Conservation (phyloP, 2,329 filamentous ascomycete genomes). For the Alternaria hordeiaustralica region DNA sequence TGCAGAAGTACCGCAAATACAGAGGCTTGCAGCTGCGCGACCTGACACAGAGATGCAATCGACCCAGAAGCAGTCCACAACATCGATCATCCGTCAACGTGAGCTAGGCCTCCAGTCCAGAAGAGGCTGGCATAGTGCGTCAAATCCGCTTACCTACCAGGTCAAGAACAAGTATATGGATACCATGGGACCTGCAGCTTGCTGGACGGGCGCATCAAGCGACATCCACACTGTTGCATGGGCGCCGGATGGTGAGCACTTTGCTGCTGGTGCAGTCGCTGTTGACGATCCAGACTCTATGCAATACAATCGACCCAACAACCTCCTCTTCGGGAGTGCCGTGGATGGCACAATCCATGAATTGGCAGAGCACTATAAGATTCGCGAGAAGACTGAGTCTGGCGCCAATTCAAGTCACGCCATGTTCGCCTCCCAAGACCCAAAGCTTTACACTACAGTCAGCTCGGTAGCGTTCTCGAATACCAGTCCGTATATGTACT, state of each 20-base stretch:
- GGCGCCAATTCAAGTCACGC: constrained; percentile 53
- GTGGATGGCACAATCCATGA: constrained; percentile 55
- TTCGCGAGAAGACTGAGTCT: constrained; percentile 48
- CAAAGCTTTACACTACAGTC: constrained; percentile 63
- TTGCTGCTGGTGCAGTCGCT: constrained; percentile 64
- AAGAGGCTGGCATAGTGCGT: constrained; percentile 35
- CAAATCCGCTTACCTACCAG: constrained; percentile 29
- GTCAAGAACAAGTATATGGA: constrained; percentile 43
- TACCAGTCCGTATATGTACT: constrained; percentile 56
- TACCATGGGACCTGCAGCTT: constrained; percentile 52
- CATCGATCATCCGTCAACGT: constrained; percentile 37
- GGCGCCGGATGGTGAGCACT: constrained; percentile 60
- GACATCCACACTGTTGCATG: constrained; percentile 65
- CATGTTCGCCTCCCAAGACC: constrained; percentile 58
- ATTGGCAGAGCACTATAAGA: constrained; percentile 60
- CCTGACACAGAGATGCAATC: constrained; percentile 22
- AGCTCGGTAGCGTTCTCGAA: constrained; percentile 61
- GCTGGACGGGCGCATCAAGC: constrained; percentile 64
- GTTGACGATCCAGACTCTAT: constrained; percentile 62
- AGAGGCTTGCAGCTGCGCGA: constrained; percentile 34
- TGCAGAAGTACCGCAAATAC: constrained; percentile 26
- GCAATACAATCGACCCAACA: constrained; percentile 66
- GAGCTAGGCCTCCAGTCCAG: constrained; percentile 40
- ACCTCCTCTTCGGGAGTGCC: constrained; percentile 61
- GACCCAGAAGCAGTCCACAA: constrained; percentile 19